These are phyloP conservation scores for Nakazawaea peltata DNA, from an alignment of 805 yeast genomes.

Conservation along the genomic window DNA sequence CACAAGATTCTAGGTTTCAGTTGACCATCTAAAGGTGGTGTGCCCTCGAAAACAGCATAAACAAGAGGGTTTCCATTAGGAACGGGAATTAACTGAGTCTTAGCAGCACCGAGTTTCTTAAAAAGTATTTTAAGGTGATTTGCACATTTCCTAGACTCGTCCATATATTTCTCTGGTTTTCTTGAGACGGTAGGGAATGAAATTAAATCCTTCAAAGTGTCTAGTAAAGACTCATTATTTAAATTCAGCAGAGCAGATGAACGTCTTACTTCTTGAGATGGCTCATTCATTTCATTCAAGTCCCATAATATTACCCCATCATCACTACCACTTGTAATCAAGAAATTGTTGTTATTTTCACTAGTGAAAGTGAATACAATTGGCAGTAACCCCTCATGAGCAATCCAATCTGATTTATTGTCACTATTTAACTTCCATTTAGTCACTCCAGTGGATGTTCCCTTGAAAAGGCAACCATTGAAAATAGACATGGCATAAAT, in stretches of 20 bases:
- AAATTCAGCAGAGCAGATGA: slow-evolving; percentile 8
- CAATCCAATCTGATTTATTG: slow-evolving; percentile 36
- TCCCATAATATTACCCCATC: slow-evolving; percentile 72
- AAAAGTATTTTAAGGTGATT: slow-evolving; percentile 57
- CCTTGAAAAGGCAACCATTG: slow-evolving; percentile 54
- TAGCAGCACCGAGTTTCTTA: slow-evolving; percentile 60
- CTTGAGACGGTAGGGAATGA: slow-evolving; percentile 74
- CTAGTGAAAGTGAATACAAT: slow-evolving; percentile 43
- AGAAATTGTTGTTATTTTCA: slow-evolving; percentile 24
- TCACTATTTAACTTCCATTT: slow-evolving; percentile 44
- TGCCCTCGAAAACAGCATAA: slow-evolving; percentile 57
- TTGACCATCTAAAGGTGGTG: neutral
- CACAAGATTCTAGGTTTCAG: slow-evolving; percentile 51
- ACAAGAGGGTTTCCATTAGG: slow-evolving; percentile 81
- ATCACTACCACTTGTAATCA: slow-evolving; percentile 66
- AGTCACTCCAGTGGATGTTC: slow-evolving; percentile 42
- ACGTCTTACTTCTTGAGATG: slow-evolving; percentile 3
- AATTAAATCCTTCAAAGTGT: slow-evolving; percentile 52
- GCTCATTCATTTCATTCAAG: slow-evolving; percentile 21
- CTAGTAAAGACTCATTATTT: slow-evolving; percentile 52
- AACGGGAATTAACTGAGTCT: slow-evolving; percentile 63
- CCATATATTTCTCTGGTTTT: slow-evolving; percentile 56
- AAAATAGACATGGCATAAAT: slow-evolving; percentile 53
- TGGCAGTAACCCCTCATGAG: slow-evolving; percentile 49
- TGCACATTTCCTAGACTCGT: slow-evolving; percentile 84